phyloP scores from a whole-genome alignment of 176 grass and related monocot species.

The Musa beccarii region DNA sequence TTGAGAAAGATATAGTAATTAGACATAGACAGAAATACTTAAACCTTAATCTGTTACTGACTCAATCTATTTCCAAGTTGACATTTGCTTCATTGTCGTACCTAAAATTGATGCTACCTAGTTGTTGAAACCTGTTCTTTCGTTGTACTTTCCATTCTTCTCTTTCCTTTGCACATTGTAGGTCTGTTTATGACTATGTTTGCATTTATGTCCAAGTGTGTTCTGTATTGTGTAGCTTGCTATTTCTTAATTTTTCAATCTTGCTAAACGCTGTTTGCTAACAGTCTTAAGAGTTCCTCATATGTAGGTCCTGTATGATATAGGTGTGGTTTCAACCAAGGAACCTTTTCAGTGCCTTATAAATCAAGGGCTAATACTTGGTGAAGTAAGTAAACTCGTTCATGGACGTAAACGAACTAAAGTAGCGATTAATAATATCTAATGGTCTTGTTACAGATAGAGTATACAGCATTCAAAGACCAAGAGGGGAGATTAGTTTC shows the following conservation, averaged over 20 bases:
- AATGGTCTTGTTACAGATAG: constrained; percentile 51
- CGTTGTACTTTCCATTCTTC: neutral
- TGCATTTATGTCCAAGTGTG: neutral
- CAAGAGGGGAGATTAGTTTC: constrained; percentile 65
- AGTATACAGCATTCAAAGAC: constrained; percentile 82
- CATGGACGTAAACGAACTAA: neutral
- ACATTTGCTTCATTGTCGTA: neutral
- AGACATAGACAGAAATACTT: neutral
- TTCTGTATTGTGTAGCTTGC: neutral
- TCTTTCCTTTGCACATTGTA: neutral
- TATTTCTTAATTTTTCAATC: neutral
- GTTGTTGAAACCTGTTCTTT: neutral
- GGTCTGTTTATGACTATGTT: neutral
- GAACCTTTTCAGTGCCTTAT: constrained; percentile 96
- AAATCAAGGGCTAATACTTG: constrained; percentile 98
- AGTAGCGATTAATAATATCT: constrained; percentile 20
- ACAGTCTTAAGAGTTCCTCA: neutral
- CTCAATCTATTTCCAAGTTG: neutral
- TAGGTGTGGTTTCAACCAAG: constrained; percentile 89
- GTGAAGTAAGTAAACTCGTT: constrained; percentile 64
- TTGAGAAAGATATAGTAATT: neutral
- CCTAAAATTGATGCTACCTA: neutral
- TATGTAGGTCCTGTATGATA: constrained; percentile 81
- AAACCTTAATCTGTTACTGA: neutral
- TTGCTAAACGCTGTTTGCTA: neutral